Conservation (phyloP, 2,329 filamentous ascomycete species). For the Exophiala phaeomuriformis region DNA sequence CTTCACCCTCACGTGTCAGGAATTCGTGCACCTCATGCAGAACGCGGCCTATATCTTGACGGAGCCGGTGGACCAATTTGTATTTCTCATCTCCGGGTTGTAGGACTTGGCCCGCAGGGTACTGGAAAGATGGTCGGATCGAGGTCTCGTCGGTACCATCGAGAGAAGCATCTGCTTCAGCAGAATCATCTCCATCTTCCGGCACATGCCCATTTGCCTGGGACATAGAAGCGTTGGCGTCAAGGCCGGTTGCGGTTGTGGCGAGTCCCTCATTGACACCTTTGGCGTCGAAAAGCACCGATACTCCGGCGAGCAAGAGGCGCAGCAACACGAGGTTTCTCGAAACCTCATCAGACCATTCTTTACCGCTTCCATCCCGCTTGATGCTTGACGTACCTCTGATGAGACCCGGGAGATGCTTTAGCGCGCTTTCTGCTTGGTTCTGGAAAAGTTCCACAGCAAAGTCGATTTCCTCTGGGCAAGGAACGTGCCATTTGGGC, state of each 20-base stretch:
- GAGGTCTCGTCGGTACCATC: slow-evolving; percentile 52
- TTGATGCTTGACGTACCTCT: slow-evolving; percentile 74
- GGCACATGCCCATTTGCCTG: slow-evolving; percentile 35
- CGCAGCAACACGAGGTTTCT: slow-evolving; percentile 80
- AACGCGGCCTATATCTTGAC: slow-evolving; percentile 70
- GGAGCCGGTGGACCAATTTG: slow-evolving; percentile 67
- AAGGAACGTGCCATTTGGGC: slow-evolving; percentile 86
- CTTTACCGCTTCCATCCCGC: slow-evolving; percentile 90
- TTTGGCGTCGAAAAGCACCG: slow-evolving; percentile 77
- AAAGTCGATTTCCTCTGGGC: slow-evolving; percentile 72
- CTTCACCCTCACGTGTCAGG: slow-evolving; percentile 74
- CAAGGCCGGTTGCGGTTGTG: slow-evolving; percentile 35
- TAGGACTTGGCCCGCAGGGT: slow-evolving; percentile 79
- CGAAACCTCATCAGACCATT: slow-evolving; percentile 96
- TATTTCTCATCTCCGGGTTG: slow-evolving; percentile 59
- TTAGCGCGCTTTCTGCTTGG: slow-evolving; percentile 69
- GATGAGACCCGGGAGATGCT: slow-evolving; percentile 70
- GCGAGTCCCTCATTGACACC: slow-evolving; percentile 53
- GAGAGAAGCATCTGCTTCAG: slow-evolving; percentile 46
- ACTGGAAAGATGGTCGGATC: slow-evolving; percentile 76
- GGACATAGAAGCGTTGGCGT: slow-evolving; percentile 41
- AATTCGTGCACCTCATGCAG: slow-evolving; percentile 81
- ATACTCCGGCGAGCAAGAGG: slow-evolving; percentile 83
- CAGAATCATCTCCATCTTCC: slow-evolving; percentile 27
- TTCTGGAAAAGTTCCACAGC: slow-evolving; percentile 82